Evolutionary conservation across 164 flowering plant genomes (phyloP).

Genomic region (Platanus orientalis): DNA sequence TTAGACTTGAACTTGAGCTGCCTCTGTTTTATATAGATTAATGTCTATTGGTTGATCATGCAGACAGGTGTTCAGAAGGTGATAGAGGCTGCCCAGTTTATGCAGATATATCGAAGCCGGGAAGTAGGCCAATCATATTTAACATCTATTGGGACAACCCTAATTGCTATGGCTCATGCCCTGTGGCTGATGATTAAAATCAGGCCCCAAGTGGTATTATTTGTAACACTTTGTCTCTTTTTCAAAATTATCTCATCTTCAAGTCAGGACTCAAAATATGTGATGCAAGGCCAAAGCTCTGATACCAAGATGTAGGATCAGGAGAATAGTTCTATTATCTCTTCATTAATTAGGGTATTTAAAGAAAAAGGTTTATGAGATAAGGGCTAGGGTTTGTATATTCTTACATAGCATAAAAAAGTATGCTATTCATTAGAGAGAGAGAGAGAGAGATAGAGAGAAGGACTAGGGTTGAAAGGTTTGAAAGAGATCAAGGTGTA

Average conservation of each 20-base stretch:
- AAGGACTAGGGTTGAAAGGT: no score
- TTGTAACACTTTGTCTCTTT: neutral
- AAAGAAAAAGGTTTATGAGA: no score
- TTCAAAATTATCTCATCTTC: no score
- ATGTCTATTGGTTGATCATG: slow-evolving; percentile 13
- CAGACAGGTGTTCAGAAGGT: slow-evolving; percentile 30
- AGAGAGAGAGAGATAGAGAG: no score
- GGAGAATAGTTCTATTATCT: no score
- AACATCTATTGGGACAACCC: slow-evolving; percentile 84
- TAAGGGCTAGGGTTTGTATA: no score
- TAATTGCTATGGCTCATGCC: slow-evolving; percentile 76
- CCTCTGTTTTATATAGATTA: neutral
- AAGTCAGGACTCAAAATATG: no score
- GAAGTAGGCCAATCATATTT: slow-evolving; percentile 96
- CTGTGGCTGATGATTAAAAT: slow-evolving; percentile 69
- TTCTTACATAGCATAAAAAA: no score
- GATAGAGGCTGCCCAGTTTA: slow-evolving; percentile 36
- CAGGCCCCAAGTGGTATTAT: slow-evolving; percentile 86
- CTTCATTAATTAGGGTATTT: neutral
- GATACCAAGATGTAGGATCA: no score
- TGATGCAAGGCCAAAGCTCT: no score
- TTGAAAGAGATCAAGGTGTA: no score
- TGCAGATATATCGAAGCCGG: slow-evolving; percentile 86
- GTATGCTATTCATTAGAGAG: no score
- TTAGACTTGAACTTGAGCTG: neutral